These are phyloP conservation scores for Gossypium rotundifolium DNA, from an alignment of 345 rosid species.

Conservation along the genomic window DNA sequence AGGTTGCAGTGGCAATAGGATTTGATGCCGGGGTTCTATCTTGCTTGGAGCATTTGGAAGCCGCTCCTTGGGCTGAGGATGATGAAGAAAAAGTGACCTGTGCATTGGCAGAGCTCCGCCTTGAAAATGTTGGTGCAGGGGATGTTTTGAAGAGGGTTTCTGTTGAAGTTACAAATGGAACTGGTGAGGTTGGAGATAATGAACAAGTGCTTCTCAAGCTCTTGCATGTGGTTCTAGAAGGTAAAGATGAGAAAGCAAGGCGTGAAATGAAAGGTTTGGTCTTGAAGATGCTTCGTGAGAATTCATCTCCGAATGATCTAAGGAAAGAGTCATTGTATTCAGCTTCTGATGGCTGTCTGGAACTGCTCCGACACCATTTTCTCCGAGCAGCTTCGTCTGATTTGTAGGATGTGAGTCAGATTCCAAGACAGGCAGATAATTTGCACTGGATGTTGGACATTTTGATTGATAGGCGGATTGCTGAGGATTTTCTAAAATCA, in stretches of 20 bases:
- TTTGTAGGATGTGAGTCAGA: constrained; percentile 54
- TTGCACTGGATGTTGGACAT: constrained; percentile 92
- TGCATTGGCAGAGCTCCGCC: constrained; percentile 67
- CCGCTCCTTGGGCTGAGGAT: constrained; percentile 99
- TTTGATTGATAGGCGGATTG: constrained; percentile 85
- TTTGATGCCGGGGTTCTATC: constrained; percentile 93
- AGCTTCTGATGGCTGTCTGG: constrained; percentile 81
- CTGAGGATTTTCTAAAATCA: constrained; percentile 72
- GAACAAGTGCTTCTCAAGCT: constrained; percentile 84
- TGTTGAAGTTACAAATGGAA: constrained; percentile 53
- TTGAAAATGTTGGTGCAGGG: constrained; percentile 90
- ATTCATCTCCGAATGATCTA: constrained; percentile 74
- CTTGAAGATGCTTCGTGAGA: constrained; percentile 92
- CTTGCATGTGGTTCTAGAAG: constrained; percentile 83
- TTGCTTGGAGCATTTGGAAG: constrained; percentile 83
- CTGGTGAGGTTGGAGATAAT: constrained; percentile 41
- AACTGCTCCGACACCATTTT: constrained; percentile 55
- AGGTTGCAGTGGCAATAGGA: constrained; percentile 94
- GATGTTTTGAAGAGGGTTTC: constrained; percentile 92
- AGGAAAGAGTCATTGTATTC: constrained; percentile 80
- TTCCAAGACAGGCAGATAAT: constrained; percentile 93
- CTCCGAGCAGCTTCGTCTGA: constrained; percentile 61
- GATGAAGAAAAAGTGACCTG: constrained; percentile 91
- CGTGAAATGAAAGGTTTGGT: constrained; percentile 93
- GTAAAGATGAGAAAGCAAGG: constrained; percentile 93